These are phyloP conservation scores for Emmonsiellopsis sp. DNA, from an alignment of 2,329 filamentous ascomycete species.

Conservation along the genomic window DNA sequence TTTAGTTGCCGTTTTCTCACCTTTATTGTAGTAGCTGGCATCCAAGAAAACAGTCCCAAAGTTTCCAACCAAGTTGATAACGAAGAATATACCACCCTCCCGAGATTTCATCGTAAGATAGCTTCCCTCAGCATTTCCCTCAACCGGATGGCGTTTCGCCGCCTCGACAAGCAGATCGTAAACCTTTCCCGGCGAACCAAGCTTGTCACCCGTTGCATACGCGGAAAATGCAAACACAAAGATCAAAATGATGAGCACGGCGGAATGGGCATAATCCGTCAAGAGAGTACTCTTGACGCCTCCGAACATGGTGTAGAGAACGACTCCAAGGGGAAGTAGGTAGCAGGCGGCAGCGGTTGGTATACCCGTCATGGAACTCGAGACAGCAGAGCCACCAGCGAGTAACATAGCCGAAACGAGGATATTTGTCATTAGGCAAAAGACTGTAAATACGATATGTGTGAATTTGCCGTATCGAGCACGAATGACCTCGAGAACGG, in stretches of 20 bases:
- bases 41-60: slow-evolving; percentile 69
- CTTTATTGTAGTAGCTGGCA: slow-evolving; percentile 82
- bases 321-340: slow-evolving; percentile 69
- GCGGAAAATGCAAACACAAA: slow-evolving; percentile 75
- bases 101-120: slow-evolving; percentile 80
- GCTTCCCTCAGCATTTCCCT: slow-evolving; percentile 69
- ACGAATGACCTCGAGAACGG: slow-evolving; percentile 72
- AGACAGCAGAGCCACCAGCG: slow-evolving; percentile 71
- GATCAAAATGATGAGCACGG: slow-evolving; percentile 66
- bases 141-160: slow-evolving; percentile 60
- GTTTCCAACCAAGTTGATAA: slow-evolving; percentile 82
- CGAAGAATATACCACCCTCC: slow-evolving; percentile 80
- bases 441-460: slow-evolving; percentile 72
- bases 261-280: slow-evolving; percentile 78
- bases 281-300: slow-evolving; percentile 83
- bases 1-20: background rate
- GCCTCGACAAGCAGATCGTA: slow-evolving; percentile 70
- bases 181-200: slow-evolving; percentile 68
- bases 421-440: slow-evolving; percentile 76
- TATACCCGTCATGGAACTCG: slow-evolving; percentile 62
- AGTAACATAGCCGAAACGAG: slow-evolving; percentile 84
- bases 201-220: slow-evolving; percentile 61
- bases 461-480: slow-evolving; percentile 67
- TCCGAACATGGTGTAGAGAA: slow-evolving; percentile 64
- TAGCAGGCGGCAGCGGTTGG: slow-evolving; percentile 75